Evolutionary conservation across 1,284 basidiomycete genomes (phyloP).

Genomic region (Microbotryomycetes sp.): DNA sequence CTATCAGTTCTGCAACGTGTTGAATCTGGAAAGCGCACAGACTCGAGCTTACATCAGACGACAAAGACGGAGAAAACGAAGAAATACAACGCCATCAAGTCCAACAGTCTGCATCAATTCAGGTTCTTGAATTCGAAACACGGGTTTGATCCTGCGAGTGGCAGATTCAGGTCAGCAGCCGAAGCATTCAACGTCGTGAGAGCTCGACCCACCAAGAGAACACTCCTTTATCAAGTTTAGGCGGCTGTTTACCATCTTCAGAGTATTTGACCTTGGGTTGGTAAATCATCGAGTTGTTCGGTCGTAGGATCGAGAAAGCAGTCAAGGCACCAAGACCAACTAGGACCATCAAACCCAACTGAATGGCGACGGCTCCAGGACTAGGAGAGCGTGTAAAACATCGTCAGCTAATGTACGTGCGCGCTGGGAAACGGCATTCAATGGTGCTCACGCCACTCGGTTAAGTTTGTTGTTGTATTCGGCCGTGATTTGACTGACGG

Average conservation of each 20-base stretch:
- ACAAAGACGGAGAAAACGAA: constrained; percentile 84
- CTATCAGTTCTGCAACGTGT: constrained; percentile 3
- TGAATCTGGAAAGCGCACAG: background rate
- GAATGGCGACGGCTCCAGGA: constrained; percentile 72
- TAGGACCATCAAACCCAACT: constrained; percentile 56
- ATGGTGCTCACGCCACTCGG: constrained; percentile 35
- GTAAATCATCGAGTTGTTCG: constrained; percentile 73
- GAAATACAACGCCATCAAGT: constrained; percentile 85
- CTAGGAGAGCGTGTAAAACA: background rate
- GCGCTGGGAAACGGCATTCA: background rate
- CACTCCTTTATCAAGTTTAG: constrained; percentile 68
- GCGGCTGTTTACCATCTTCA: constrained; percentile 69
- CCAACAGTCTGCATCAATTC: constrained; percentile 83
- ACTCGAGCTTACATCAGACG: constrained; percentile 54
- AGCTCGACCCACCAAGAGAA: constrained; percentile 53
- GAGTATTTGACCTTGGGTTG: constrained; percentile 83
- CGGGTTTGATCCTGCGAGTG: constrained; percentile 63
- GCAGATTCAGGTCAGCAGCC: too few relatives aligned
- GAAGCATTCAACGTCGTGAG: background rate
- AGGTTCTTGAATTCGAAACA: constrained; percentile 74
- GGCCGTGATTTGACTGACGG: constrained; percentile 36
- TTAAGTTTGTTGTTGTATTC: constrained; percentile 39
- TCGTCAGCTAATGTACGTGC: background rate
- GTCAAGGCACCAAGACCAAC: constrained; percentile 53
- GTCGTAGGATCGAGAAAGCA: constrained; percentile 68